Evolutionary conservation across 257 asterid genomes (phyloP).

Genomic region (Nicotiana obtusifolia): DNA sequence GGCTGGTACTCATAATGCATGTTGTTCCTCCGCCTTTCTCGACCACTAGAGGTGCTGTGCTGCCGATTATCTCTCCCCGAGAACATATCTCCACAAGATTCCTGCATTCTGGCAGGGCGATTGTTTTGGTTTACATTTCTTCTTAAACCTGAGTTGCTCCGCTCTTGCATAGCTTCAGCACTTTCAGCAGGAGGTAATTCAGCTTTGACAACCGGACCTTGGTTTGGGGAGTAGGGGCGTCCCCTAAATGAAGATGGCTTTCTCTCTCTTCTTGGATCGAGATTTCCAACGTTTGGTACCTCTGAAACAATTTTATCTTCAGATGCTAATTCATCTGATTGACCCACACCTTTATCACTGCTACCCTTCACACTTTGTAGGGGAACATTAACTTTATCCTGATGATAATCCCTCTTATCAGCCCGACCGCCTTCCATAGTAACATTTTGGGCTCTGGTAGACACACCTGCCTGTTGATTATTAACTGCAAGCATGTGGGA

Average conservation of each 20-base stretch:
- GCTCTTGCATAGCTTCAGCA: conserved; percentile 36
- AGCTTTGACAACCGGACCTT: conserved; percentile 32
- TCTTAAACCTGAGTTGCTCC: conserved; percentile 40
- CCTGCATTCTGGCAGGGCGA: conserved; percentile 44
- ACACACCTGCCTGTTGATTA: conserved; percentile 36
- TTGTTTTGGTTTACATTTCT: conserved; percentile 45
- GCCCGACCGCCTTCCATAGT: conserved; percentile 28
- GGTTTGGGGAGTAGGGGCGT: conserved; percentile 49
- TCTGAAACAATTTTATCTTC: conserved; percentile 13
- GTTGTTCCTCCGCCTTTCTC: conserved; percentile 57
- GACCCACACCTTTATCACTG: conserved; percentile 19
- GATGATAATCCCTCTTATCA: conserved; percentile 41
- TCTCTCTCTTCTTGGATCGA: conserved; percentile 34
- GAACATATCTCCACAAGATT: conserved; percentile 55
- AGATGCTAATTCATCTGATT: conserved; percentile 12
- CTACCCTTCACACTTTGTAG: conserved; percentile 25
- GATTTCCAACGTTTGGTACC: not conserved
- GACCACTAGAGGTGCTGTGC: conserved; percentile 27
- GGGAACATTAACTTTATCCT: conserved; percentile 24
- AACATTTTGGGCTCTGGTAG: conserved; percentile 28
- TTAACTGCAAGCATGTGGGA: conserved; percentile 31
- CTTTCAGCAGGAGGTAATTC: conserved; percentile 27
- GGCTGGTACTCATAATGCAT: conserved; percentile 79
- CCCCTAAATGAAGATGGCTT: conserved; percentile 41
- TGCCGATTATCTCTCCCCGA: conserved; percentile 38